Conservation (phyloP, 768 basidiomycete genomes). For the Russula brevipes region DNA sequence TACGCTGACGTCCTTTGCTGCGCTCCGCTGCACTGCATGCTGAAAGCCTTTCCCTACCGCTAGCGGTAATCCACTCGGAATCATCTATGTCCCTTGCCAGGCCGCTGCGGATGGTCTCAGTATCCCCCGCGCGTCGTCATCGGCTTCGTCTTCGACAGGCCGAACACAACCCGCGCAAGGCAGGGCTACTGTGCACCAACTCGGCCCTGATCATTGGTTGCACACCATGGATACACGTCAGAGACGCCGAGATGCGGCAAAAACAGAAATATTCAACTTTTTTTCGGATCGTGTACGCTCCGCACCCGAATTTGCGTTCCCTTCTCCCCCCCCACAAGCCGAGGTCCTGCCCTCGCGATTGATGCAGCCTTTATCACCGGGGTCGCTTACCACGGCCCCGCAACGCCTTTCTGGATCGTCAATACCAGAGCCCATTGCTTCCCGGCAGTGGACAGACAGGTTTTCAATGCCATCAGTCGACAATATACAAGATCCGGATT, state of each 20-base stretch:
- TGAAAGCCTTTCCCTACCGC: constrained; percentile 10
- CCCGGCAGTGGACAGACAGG: constrained; percentile 12
- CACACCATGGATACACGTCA: constrained; percentile 15
- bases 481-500: background rate
- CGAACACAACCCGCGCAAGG: constrained; percentile 30
- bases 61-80: constrained; percentile 63
- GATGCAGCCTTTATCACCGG: constrained; percentile 1
- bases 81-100: constrained; percentile 55
- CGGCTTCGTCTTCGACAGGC: constrained; percentile 29
- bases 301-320: constrained; percentile 18
- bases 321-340: background rate
- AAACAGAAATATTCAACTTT: constrained; percentile 17
- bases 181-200: constrained; percentile 24
- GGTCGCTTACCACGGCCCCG: background rate
- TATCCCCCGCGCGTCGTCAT: constrained; percentile 34
- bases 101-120: constrained; percentile 51
- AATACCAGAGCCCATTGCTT: background rate
- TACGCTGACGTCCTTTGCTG: background rate
- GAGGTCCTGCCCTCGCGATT: background rate
- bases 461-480: background rate
- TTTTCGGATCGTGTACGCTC: constrained; percentile 20
- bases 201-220: constrained; percentile 31
- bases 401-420: constrained; percentile 2
- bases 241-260: background rate
- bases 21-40: background rate